Conservation (phyloP, 164 flowering plant species). For the Vitis rupestris region DNA sequence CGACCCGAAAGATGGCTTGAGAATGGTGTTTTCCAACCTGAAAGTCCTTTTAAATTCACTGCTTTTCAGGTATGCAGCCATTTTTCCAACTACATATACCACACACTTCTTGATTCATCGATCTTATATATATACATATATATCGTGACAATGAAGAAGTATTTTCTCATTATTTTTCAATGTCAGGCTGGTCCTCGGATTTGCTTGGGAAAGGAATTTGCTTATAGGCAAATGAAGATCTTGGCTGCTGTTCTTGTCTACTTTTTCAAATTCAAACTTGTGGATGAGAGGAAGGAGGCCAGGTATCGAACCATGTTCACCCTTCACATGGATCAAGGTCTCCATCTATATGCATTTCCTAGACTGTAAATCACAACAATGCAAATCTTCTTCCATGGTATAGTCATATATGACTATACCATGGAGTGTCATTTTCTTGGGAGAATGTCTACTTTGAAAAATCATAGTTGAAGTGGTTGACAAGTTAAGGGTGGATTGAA, state of each 20-base stretch:
- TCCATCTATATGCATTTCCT: constrained; percentile 6
- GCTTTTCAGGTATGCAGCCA: constrained; percentile 20
- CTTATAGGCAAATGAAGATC: constrained; percentile 18
- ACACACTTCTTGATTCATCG: too few species aligned
- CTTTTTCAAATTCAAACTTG: not conserved
- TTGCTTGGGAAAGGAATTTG: constrained; percentile 17
- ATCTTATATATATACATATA: too few species aligned
- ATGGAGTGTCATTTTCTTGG: not conserved
- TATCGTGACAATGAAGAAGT: not conserved
- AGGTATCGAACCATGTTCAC: constrained; percentile 9
- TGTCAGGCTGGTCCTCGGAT: constrained; percentile 4
- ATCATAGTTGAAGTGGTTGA: not conserved
- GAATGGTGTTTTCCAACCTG: constrained; percentile 20
- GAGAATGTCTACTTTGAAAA: too few species aligned
- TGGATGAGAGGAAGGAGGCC: not conserved
- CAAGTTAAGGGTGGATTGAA: not conserved
- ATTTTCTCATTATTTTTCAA: too few species aligned
- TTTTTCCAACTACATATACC: too few species aligned
- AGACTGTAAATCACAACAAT: not conserved
- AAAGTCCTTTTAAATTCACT: constrained; percentile 25
- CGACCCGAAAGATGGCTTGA: constrained; percentile 46
- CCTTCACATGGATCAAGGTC: constrained; percentile 16
- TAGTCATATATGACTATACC: too few species aligned
- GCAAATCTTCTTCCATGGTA: too few species aligned
- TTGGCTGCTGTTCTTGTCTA: not conserved